A percentile compares a stretch with the other conserved stretches of the same genome.
Evolutionary conservation across 2,329 filamentous ascomycete genomes (phyloP).

Genomic region (Mycosphaerella arachidis): DNA sequence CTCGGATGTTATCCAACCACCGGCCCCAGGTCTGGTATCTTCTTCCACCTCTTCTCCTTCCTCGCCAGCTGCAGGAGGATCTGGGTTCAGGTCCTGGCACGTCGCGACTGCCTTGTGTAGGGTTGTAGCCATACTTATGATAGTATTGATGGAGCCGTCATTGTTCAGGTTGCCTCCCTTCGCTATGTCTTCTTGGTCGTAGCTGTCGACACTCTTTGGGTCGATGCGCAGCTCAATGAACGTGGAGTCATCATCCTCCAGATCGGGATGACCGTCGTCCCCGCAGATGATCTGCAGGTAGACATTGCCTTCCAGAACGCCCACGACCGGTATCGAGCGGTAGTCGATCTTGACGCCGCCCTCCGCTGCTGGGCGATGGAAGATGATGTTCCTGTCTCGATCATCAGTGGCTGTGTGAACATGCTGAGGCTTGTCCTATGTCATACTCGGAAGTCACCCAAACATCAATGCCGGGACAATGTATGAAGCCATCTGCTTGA

Average conservation of each 20-base stretch:
- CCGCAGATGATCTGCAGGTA: constrained; percentile 67
- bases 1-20: constrained; percentile 85
- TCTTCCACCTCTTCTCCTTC: constrained; percentile 48
- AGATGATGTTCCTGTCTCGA: constrained; percentile 49
- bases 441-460: constrained; percentile 45
- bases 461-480: constrained; percentile 36
- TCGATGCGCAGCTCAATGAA: constrained; percentile 65
- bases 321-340: constrained; percentile 69
- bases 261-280: constrained; percentile 53
- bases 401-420: background rate
- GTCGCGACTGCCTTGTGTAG: constrained; percentile 65
- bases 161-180: background rate
- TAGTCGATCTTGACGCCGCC: constrained; percentile 68
- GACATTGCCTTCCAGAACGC: constrained; percentile 59
- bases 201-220: constrained; percentile 37
- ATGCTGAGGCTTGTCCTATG: background rate
- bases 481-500: constrained; percentile 16
- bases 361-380: constrained; percentile 58
- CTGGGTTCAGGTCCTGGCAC: constrained; percentile 73
- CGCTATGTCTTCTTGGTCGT: background rate
- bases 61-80: constrained; percentile 51
- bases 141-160: background rate
- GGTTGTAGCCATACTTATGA: constrained; percentile 40
- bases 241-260: constrained; percentile 49
- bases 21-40: constrained; percentile 65